Conservation (phyloP, 768 basidiomycete species). For the Mycena venus region DNA sequence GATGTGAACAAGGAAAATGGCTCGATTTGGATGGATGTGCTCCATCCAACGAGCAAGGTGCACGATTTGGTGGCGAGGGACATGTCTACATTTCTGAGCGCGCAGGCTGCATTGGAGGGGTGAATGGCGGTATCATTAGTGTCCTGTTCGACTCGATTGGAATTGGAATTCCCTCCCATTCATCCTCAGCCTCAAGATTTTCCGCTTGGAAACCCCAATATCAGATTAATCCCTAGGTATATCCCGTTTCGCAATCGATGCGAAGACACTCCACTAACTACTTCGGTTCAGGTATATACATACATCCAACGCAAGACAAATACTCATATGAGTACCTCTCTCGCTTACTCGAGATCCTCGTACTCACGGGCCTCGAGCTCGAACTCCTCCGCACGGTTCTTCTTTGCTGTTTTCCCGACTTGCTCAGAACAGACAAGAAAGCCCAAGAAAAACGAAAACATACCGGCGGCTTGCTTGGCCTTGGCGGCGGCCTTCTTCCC, state of each 20-base stretch:
- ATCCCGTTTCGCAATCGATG: conserved; percentile 17
- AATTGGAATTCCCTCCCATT: too few species aligned
- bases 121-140: too few species aligned
- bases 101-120: not conserved
- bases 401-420: not conserved
- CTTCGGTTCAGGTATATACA: too few species aligned
- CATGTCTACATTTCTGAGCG: conserved; percentile 41
- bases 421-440: not conserved
- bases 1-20: conserved; percentile 41
- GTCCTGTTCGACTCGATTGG: too few species aligned
- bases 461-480: not conserved
- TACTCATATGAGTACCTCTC: not conserved
- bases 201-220: too few species aligned
- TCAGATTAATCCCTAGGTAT: not conserved
- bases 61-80: conserved; percentile 52
- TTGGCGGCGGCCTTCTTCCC: not conserved
- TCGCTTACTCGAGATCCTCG: not conserved
- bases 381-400: not conserved
- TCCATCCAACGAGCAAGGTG: conserved; percentile 54
- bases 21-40: conserved; percentile 52
- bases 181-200: too few species aligned
- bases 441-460: not conserved
- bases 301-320: conserved; percentile 30
- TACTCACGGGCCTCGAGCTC: conserved; percentile 8
- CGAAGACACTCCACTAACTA: not conserved